Evolutionary conservation across 306 rosid species (phyloP), one percentile per base, ranked within the genome.

Genomic region (Quercus cerris): DNA sequence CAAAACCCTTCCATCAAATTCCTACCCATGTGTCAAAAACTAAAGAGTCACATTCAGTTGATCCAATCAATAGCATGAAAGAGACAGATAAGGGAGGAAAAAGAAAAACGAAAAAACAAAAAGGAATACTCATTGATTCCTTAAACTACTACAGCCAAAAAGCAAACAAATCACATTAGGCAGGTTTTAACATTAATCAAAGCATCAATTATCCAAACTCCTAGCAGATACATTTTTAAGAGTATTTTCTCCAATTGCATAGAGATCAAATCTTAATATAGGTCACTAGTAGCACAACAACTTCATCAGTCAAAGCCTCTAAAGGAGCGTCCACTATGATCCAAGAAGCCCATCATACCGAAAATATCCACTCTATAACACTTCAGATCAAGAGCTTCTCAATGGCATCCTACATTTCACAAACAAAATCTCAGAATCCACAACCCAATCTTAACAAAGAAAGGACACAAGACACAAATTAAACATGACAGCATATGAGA

Each of bases 261-360:
- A 77, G 19, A 70, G 78, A 69, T 55, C 75, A 41, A 81, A 33
- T 49, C 51, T 69, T 22, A 87, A 80, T 49, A 61, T 11, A 79
- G 56, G 49, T 46, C 80, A 78, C 89, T 66, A 81, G 54, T 54
- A 58, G 77, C 77, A 90, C 83, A 84, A 81, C 90, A 81, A 61
- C 81, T 85, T 67, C 81, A 79, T 88, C 96, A 91, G 94, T 95
- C 97, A 89, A 90, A 87, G 95, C 99, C 95, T 90, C 94, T 55
- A 79, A 85, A 85, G 87, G 85, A 68, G 86, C 87, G 75, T 74
- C 81, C 82, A 76, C 64, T 79, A 77, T 72, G 78, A 78, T 86
- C 88, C 84, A 85, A 87, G 92, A 89, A 94, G 95, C 97, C 91
- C 88, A 80, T 92, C 97, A 92, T 85, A 85, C 93, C 81, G 90